These are phyloP conservation scores for Tothia fuscella DNA, from an alignment of 2,329 filamentous ascomycete genomes.

Conservation along the genomic window DNA sequence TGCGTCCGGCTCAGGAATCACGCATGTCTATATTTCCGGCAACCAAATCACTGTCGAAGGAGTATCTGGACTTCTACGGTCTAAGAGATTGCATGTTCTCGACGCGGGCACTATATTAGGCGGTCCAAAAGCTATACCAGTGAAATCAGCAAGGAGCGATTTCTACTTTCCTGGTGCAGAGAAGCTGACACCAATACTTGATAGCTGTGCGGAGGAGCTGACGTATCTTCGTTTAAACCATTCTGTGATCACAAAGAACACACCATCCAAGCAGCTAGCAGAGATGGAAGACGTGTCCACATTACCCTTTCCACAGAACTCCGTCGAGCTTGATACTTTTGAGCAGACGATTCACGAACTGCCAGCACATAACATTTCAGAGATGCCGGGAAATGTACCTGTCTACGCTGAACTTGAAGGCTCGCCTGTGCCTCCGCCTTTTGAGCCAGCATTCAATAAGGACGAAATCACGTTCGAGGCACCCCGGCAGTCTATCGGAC, in stretches of 20 bases:
- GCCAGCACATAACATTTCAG: conserved; percentile 16
- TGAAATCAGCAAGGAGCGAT: conserved; percentile 15
- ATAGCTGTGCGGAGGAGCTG: conserved; percentile 32
- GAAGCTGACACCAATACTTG: conserved; percentile 40
- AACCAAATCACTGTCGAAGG: conserved; percentile 46
- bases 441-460: conserved; percentile 19
- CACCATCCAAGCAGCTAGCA: conserved; percentile 17
- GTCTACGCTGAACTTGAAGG: conserved; percentile 19
- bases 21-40: conserved; percentile 46
- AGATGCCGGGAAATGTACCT: conserved; percentile 20
- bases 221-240: conserved; percentile 45
- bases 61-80: conserved; percentile 39
- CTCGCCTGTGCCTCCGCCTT: conserved; percentile 17
- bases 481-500: too few species aligned
- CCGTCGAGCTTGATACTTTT: conserved; percentile 19
- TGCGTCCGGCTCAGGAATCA: conserved; percentile 41
- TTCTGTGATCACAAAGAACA: conserved; percentile 38
- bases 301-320: conserved; percentile 14
- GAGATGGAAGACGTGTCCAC: conserved; percentile 17
- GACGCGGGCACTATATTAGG: conserved; percentile 40
- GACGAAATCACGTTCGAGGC: neutral
- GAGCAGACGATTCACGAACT: conserved; percentile 17
- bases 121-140: conserved; percentile 15
- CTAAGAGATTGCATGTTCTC: conserved; percentile 40
- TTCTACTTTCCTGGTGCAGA: conserved; percentile 35